A percentile compares a stretch with the other conserved stretches of the same genome.
These are phyloP conservation scores for Beauveria pseudobassiana DNA, from an alignment of 2,329 filamentous ascomycete species.

Conservation along the genomic window DNA sequence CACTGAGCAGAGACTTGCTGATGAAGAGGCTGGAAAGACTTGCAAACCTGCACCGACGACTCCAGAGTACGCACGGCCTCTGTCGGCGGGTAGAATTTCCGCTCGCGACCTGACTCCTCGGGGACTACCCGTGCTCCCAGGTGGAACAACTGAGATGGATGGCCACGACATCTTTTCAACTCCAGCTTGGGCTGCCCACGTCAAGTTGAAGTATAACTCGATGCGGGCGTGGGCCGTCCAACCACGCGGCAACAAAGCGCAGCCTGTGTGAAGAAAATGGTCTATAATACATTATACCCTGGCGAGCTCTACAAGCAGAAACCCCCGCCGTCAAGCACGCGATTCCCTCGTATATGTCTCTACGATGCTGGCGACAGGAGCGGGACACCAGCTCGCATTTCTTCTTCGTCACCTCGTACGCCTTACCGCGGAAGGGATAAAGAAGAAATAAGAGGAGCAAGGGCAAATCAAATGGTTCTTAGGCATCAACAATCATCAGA, in stretches of 20 bases:
- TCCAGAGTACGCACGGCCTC: neutral
- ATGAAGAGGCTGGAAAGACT: constrained; percentile 17
- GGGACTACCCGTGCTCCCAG: neutral
- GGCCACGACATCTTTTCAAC: constrained; percentile 5
- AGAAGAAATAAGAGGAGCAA: no score
- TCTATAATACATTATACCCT: neutral
- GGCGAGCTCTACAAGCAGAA: no score
- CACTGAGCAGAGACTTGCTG: constrained; percentile 26
- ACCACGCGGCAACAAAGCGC: neutral
- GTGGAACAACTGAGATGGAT: neutral
- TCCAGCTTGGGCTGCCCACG: neutral
- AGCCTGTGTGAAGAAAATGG: neutral
- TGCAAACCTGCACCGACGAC: neutral
- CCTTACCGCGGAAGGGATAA: no score
- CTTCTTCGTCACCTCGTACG: no score
- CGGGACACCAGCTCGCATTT: no score
- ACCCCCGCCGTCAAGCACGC: no score
- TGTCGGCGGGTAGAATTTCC: neutral
- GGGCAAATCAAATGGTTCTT: no score
- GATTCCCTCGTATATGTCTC: no score
- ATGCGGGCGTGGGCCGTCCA: neutral
- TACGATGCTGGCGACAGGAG: no score
- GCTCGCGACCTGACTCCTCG: neutral
- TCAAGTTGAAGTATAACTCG: neutral
- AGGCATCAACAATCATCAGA: no score